Conservation (phyloP, 192 early-diverging fungal species). For the Kickxella alabastrina region DNA sequence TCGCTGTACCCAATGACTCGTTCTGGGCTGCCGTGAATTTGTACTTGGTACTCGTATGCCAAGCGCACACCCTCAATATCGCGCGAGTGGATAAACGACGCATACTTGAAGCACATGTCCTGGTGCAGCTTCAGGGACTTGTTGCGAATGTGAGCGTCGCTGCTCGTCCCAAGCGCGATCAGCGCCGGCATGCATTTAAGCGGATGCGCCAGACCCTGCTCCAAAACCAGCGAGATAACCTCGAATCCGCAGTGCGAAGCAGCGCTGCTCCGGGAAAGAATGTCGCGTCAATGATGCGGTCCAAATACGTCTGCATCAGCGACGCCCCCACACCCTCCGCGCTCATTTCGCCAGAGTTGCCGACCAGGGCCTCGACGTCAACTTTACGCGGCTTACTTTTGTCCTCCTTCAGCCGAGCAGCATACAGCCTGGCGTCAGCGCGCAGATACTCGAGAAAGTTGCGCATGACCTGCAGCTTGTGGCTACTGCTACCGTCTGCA, state of each 20-base stretch:
- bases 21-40: conserved; percentile 22
- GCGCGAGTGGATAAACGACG: conserved; percentile 81
- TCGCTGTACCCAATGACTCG: conserved; percentile 48
- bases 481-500: conserved; percentile 28
- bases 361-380: conserved; percentile 73
- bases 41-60: conserved; percentile 70
- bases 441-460: conserved; percentile 69
- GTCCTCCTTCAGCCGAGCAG: conserved; percentile 43
- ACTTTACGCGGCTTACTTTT: conserved; percentile 46
- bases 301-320: conserved; percentile 86
- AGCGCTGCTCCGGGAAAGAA: conserved; percentile 50
- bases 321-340: conserved; percentile 84
- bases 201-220: conserved; percentile 89
- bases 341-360: conserved; percentile 76
- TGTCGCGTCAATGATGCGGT: conserved; percentile 69
- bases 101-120: conserved; percentile 77
- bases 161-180: conserved; percentile 77
- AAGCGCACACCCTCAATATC: conserved; percentile 72
- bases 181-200: conserved; percentile 86
- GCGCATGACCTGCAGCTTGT: conserved; percentile 68
- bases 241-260: conserved; percentile 78
- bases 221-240: conserved; percentile 75
- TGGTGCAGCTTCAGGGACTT: conserved; percentile 71
- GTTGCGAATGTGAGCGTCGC: conserved; percentile 58
- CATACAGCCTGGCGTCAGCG: conserved; percentile 58